phyloP scores from a whole-genome alignment of 2,329 filamentous ascomycete species.

The Aspergillus neotritici region DNA sequence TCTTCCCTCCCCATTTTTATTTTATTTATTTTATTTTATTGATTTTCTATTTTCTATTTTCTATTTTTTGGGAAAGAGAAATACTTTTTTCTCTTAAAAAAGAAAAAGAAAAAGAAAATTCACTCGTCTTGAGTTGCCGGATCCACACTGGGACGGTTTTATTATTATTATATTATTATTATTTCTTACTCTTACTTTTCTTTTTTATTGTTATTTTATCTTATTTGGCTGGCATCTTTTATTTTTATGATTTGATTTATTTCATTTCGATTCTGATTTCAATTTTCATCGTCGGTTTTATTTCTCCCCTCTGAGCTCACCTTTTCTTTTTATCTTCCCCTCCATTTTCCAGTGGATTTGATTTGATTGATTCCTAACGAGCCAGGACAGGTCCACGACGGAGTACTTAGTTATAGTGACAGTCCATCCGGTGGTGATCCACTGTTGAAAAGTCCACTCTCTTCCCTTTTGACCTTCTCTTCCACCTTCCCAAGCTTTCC shows the following conservation, averaged over 20 bases:
- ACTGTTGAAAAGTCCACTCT: conserved; percentile 5
- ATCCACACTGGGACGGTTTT: conserved; percentile 9
- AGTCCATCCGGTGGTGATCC: conserved; percentile 11
- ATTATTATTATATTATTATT: conserved; percentile 4
- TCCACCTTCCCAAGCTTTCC: conserved; percentile 1
- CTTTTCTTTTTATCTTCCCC: conserved; percentile 1
- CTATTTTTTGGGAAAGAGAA: no score
- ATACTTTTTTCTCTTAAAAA: no score
- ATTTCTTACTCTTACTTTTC: conserved; percentile 1
- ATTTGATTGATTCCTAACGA: conserved; percentile 12
- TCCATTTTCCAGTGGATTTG: background rate
- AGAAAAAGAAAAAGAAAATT: no score
- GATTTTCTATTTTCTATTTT: background rate
- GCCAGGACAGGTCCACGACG: conserved; percentile 6
- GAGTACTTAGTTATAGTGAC: conserved; percentile 14
- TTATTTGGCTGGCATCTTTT: background rate
- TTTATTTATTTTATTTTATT: background rate
- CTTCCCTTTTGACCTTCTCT: conserved; percentile 5
- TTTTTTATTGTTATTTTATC: background rate
- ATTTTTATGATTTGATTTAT: conserved; percentile 2
- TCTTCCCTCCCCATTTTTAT: conserved; percentile 1
- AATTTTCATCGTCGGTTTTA: conserved; percentile 7
- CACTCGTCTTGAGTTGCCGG: conserved; percentile 8
- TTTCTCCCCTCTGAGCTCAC: conserved; percentile 7
- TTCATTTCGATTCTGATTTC: conserved; percentile 2